phyloP scores from a whole-genome alignment of 805 yeast species.

The Metschnikowia hibisci region DNA sequence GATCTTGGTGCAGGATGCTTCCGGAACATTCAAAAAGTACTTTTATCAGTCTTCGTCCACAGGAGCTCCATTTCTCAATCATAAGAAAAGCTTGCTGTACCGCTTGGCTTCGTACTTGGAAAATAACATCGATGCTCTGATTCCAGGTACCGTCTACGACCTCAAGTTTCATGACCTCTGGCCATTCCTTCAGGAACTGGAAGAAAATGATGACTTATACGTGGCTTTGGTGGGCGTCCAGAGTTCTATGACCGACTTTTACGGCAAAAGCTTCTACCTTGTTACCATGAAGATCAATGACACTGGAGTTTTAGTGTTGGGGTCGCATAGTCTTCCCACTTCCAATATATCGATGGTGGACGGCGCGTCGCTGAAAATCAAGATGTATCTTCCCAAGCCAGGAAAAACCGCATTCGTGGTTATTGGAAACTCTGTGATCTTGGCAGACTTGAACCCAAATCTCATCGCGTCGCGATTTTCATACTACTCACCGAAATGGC shows the following conservation, averaged over 20 bases:
- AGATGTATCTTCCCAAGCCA: slow-evolving; percentile 54
- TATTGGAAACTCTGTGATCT: slow-evolving; percentile 55
- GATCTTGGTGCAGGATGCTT: slow-evolving; percentile 43
- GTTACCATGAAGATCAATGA: slow-evolving; percentile 51
- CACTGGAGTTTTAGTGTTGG: slow-evolving; percentile 51
- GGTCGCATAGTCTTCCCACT: slow-evolving; percentile 63
- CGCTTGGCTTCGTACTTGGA: slow-evolving; percentile 27
- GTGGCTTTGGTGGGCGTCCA: slow-evolving; percentile 13
- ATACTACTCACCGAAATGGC: slow-evolving; percentile 62
- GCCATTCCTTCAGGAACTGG: slow-evolving; percentile 34
- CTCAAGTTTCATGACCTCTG: slow-evolving; percentile 61
- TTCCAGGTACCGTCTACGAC: slow-evolving; percentile 47
- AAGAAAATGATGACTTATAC: slow-evolving; percentile 8
- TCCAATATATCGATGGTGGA: slow-evolving; percentile 12
- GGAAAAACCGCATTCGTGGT: slow-evolving; percentile 58
- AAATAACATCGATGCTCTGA: slow-evolving; percentile 40
- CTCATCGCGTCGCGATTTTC: slow-evolving; percentile 21
- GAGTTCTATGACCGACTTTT: slow-evolving; percentile 11
- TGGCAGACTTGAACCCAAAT: slow-evolving; percentile 54
- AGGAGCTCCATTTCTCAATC: slow-evolving; percentile 27
- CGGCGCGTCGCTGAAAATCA: slow-evolving; percentile 33
- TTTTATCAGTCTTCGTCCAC: slow-evolving; percentile 27
- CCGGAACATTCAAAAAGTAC: slow-evolving; percentile 36
- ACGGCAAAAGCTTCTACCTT: slow-evolving; percentile 38
- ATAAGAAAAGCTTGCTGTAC: slow-evolving; percentile 28